Conservation (phyloP, 768 basidiomycete species). For the Paxillus ammoniavirescens region DNA sequence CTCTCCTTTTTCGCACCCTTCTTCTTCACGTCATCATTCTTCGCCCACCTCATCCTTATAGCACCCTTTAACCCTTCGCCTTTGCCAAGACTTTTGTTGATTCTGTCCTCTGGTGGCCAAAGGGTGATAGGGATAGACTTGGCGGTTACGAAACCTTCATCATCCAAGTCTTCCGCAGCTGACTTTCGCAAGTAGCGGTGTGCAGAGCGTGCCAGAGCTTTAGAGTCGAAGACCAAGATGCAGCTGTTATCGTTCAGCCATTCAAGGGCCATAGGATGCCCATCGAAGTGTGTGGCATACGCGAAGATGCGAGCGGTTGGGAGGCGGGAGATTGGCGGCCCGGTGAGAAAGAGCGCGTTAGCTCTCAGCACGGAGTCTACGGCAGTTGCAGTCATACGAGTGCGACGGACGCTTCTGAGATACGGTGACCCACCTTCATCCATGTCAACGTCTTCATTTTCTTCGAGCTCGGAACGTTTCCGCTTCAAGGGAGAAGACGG, state of each 20-base stretch:
- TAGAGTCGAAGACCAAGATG: conserved; percentile 69
- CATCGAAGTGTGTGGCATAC: conserved; percentile 77
- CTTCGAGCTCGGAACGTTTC: conserved; percentile 45
- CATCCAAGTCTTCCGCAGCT: conserved; percentile 46
- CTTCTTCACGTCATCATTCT: conserved; percentile 70
- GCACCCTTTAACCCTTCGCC: conserved; percentile 64
- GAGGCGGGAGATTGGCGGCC: conserved; percentile 70
- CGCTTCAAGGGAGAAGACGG: conserved; percentile 33
- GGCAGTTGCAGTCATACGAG: not conserved
- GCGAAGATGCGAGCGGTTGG: conserved; percentile 78
- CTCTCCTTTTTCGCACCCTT: conserved; percentile 70
- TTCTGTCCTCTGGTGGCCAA: conserved; percentile 80
- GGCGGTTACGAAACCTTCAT: conserved; percentile 58
- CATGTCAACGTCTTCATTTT: conserved; percentile 37
- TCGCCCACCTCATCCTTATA: conserved; percentile 78
- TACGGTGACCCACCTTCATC: conserved; percentile 28
- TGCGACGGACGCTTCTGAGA: conserved; percentile 7
- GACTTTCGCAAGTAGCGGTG: conserved; percentile 52
- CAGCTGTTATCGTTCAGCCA: conserved; percentile 87
- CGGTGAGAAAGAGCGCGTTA: conserved; percentile 73
- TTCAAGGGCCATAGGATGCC: conserved; percentile 72
- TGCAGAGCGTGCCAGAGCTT: conserved; percentile 50
- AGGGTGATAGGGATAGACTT: conserved; percentile 69
- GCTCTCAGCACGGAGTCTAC: conserved; percentile 49
- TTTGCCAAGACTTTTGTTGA: conserved; percentile 67